Conservation (phyloP, 176 grass and related monocot genomes). For the Oryza glumipatula region DNA sequence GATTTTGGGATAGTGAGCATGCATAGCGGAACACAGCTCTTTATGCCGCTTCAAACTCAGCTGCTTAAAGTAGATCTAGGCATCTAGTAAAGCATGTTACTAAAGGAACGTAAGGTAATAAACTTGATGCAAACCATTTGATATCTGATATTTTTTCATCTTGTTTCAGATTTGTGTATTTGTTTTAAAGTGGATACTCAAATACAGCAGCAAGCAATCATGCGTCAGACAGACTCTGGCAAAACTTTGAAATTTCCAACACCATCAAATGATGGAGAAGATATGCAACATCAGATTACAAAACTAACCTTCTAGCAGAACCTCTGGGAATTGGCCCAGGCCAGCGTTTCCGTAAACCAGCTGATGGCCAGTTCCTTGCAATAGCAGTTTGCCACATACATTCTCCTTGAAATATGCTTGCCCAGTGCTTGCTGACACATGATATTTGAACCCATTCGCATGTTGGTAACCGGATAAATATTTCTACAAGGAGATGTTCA, state of each 20-base stretch:
- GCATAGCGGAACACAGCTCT: neutral
- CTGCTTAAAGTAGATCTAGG: neutral
- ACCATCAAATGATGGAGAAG: conserved; percentile 22
- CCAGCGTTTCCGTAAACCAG: conserved; percentile 74
- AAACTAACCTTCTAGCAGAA: conserved; percentile 76
- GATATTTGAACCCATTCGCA: conserved; percentile 71
- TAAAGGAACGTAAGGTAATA: neutral
- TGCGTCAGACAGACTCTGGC: neutral
- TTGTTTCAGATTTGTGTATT: neutral
- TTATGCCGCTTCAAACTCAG: conserved; percentile 1
- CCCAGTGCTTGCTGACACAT: conserved; percentile 85
- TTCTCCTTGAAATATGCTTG: conserved; percentile 80
- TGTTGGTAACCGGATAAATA: conserved; percentile 71
- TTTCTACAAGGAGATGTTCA: conserved; percentile 88
- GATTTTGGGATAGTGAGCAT: neutral
- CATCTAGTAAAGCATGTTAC: neutral
- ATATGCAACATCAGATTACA: neutral
- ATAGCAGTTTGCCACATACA: conserved; percentile 88
- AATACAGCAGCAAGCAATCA: neutral
- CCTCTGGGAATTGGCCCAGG: conserved; percentile 97
- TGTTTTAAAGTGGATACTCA: neutral
- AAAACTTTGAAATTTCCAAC: neutral
- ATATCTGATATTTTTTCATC: neutral
- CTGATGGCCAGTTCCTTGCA: conserved; percentile 64
- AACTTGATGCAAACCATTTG: neutral